Base-by-base conservation (phyloP, 345 rosid species). In the Hibiscus trionum region DNA sequence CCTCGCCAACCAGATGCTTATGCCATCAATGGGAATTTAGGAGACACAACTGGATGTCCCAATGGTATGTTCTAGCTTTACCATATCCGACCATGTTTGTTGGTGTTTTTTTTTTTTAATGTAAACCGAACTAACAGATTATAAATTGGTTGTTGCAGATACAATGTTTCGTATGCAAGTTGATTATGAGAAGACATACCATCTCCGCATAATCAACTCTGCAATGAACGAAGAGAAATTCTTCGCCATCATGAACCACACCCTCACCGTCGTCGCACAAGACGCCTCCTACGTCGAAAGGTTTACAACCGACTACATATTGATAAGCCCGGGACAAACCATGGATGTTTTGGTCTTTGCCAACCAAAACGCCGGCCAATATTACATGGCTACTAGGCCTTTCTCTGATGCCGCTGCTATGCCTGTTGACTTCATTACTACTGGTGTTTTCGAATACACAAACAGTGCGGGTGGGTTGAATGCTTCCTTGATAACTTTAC, bases 381-480 rank as follows among this genome's bases (percentile, higher is more conserved):
- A 80, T 60, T 82, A 80, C 82, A 80, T 80, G 80, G 66, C 74
- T 1, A 49, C 75, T 4, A 68, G 50, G 24, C 82, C 77, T 15
- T 75, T 11, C 42, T 64, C 47, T 4, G 75, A 76, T 35, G 9
- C 5, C 44, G 29, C 47, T 4, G 33, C 31, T 4, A 2, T 14
- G 3, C 61, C 44, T 7, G 4, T 12, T 21, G 70, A 76, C 49
- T 0, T 1, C n/a, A 55, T 74, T 49, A 61, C 82, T 15, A 79
- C 84, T 3, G 90, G 85, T 7, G 77, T 84, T 59, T 55, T 87
- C 1, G 14, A 74, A 35, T 83, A 83, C 60, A 39, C 33, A 1
- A 77, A 74, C 42, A 65, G 78, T 74, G 31, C 11, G 1, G n/a
- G 52, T 6, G 69, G 53, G 19, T 2, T 46, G 57, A 15, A n/a